Percentiles rank a stretch among this genome's conserved stretches.
These are phyloP conservation scores for Penicillium ucsense DNA, from an alignment of 495 filamentous ascomycete genomes.

Conservation along the genomic window DNA sequence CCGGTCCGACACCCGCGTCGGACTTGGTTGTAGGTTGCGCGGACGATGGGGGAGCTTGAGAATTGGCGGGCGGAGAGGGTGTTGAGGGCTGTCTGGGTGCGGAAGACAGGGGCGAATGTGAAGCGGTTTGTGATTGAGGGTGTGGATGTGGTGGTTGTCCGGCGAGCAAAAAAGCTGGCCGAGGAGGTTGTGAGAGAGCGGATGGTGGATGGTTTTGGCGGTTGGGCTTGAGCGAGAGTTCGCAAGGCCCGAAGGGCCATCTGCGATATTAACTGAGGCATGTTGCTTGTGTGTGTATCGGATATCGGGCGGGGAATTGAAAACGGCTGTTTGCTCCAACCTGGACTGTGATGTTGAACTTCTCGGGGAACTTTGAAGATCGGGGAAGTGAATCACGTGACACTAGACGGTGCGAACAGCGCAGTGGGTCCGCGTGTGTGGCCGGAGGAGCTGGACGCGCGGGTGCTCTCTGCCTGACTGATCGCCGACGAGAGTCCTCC, in stretches of 20 bases:
- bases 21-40: slow-evolving; percentile 46
- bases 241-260: slow-evolving; percentile 30
- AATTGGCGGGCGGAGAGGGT: slow-evolving; percentile 25
- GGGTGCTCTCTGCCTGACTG: slow-evolving; percentile 21
- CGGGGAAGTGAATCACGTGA: slow-evolving; percentile 19
- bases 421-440: slow-evolving; percentile 11
- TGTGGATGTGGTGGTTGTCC: slow-evolving; percentile 3
- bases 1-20: slow-evolving; percentile 62
- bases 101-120: slow-evolving; percentile 29
- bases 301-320: too few relatives aligned
- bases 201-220: slow-evolving; percentile 8
- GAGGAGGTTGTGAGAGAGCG: slow-evolving; percentile 14
- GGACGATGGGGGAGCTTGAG: slow-evolving; percentile 30
- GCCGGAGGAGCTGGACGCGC: slow-evolving; percentile 33
- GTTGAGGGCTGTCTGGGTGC: slow-evolving; percentile 17
- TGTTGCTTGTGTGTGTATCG: slow-evolving; percentile 7
- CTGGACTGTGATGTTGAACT: neutral
- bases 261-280: slow-evolving; percentile 30
- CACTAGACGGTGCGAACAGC: slow-evolving; percentile 4
- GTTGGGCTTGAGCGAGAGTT: slow-evolving; percentile 27
- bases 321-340: too few relatives aligned
- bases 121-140: slow-evolving; percentile 14
- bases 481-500: slow-evolving; percentile 12
- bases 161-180: slow-evolving; percentile 4
- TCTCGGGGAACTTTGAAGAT: slow-evolving; percentile 6